Percentiles rank a stretch among this genome's conserved stretches.
These are phyloP conservation scores for Rosa lucieae DNA, from an alignment of 306 rosid species.

Conservation along the genomic window DNA sequence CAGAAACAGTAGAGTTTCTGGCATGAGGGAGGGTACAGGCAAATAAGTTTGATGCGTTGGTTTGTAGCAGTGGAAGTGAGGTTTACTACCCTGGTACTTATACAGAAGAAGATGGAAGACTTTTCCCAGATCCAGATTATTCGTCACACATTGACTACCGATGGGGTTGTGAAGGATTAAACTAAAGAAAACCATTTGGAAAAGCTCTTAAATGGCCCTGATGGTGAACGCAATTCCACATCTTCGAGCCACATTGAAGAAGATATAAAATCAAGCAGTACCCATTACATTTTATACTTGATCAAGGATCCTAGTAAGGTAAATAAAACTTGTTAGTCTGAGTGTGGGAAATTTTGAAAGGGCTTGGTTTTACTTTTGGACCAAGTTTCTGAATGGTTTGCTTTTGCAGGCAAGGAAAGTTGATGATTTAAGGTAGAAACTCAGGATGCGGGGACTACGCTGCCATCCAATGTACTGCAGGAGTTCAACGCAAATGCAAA, in stretches of 20 bases:
- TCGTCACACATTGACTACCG: too few species aligned
- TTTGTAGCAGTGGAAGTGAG: constrained; percentile 72
- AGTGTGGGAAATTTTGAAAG: neutral
- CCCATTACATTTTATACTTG: constrained; percentile 59
- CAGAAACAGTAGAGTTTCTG: constrained; percentile 57
- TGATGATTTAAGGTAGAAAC: constrained; percentile 69
- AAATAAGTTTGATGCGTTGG: constrained; percentile 53
- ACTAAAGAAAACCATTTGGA: constrained; percentile 53
- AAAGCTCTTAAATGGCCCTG: constrained; percentile 49
- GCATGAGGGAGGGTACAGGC: constrained; percentile 45
- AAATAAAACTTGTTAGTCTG: constrained; percentile 9
- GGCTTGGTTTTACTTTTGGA: constrained; percentile 10
- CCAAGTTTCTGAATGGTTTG: neutral
- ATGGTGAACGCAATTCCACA: constrained; percentile 25
- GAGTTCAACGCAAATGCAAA: constrained; percentile 55
- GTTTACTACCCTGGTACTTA: constrained; percentile 58
- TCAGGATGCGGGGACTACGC: constrained; percentile 68
- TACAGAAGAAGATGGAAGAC: constrained; percentile 48
- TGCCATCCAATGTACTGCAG: constrained; percentile 78
- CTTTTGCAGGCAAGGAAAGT: constrained; percentile 53
- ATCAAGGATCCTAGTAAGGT: constrained; percentile 55
- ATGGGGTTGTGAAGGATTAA: too few species aligned
- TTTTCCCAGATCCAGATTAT: constrained; percentile 60
- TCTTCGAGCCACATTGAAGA: constrained; percentile 38
- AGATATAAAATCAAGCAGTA: constrained; percentile 52